Evolutionary conservation across 441 rosid genomes (phyloP).

Genomic region (Syzygium syzygioides): DNA sequence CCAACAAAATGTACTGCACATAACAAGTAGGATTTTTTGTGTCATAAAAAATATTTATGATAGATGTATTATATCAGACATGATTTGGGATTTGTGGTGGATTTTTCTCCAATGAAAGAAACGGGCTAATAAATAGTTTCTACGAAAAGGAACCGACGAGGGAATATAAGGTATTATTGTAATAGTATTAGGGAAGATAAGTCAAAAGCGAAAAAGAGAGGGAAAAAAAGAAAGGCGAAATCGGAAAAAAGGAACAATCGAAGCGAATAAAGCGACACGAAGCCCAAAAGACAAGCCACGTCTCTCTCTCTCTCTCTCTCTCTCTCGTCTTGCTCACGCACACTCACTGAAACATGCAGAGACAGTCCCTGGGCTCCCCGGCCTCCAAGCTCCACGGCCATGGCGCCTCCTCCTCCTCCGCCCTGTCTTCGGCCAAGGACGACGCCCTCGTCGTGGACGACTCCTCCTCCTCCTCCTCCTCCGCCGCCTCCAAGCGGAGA

Average conservation of each 20-base stretch:
- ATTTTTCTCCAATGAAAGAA: fast-evolving
- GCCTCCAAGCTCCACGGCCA: slow-evolving; percentile 53
- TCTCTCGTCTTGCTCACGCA: slow-evolving; percentile 7
- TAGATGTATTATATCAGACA: not conserved
- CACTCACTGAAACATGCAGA: slow-evolving; percentile 46
- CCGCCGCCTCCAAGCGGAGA: slow-evolving; percentile 11
- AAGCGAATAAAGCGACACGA: not conserved
- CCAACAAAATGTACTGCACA: too few species aligned
- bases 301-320: slow-evolving; percentile 7
- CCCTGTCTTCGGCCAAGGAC: slow-evolving; percentile 12
- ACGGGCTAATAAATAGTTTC: not conserved
- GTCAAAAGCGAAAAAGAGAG: not conserved
- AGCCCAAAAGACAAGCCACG: not conserved
- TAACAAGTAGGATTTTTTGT: not conserved
- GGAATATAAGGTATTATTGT: not conserved
- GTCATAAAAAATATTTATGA: fast-evolving
- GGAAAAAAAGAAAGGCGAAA: too few species aligned
- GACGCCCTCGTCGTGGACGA: slow-evolving; percentile 21
- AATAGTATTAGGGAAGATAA: not conserved
- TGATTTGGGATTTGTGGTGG: not conserved
- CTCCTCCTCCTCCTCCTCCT: not conserved
- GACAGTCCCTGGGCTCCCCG: slow-evolving; percentile 80
- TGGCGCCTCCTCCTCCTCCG: slow-evolving; percentile 23
- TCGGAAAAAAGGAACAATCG: not conserved
- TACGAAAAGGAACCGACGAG: not conserved